phyloP scores from a whole-genome alignment of 2,329 filamentous ascomycete genomes.

The Alternaria brassicicola region DNA sequence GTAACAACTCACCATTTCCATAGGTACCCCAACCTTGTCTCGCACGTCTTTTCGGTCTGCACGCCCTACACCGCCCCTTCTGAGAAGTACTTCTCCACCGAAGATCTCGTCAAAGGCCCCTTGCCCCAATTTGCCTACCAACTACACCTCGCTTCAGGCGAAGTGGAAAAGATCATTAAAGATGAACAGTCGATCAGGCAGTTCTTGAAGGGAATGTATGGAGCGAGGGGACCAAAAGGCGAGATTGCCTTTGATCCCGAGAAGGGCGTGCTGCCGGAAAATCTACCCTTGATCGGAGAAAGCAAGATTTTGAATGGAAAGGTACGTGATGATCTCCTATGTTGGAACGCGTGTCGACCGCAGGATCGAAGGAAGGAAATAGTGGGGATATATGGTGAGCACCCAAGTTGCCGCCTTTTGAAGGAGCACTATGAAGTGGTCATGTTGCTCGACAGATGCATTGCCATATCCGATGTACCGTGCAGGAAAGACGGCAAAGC shows the following conservation, averaged over 20 bases:
- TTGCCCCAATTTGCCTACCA: constrained; percentile 83
- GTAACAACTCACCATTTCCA: background rate
- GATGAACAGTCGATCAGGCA: constrained; percentile 68
- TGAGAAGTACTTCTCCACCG: constrained; percentile 61
- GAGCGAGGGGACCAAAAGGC: constrained; percentile 64
- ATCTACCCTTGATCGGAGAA: constrained; percentile 62
- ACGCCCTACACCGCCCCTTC: constrained; percentile 69
- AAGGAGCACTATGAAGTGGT: background rate
- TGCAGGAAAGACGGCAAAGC: constrained; percentile 4
- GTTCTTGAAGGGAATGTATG: constrained; percentile 75
- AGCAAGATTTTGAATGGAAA: constrained; percentile 68
- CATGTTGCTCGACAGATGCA: background rate
- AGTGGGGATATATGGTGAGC: background rate
- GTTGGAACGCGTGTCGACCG: constrained; percentile 8
- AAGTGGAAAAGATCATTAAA: constrained; percentile 55
- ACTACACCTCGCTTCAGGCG: constrained; percentile 74
- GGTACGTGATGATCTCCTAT: constrained; percentile 46
- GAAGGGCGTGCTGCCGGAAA: constrained; percentile 69
- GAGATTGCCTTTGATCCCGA: constrained; percentile 64
- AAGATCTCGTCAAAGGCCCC: constrained; percentile 62
- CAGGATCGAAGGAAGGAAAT: background rate
- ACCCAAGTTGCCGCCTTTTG: background rate
- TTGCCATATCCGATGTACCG: background rate
- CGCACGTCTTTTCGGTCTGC: constrained; percentile 78
- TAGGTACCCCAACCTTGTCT: constrained; percentile 66